phyloP scores from a whole-genome alignment of 371 early-diverging fungal genomes.

The Polyrhizophydium stewartii region DNA sequence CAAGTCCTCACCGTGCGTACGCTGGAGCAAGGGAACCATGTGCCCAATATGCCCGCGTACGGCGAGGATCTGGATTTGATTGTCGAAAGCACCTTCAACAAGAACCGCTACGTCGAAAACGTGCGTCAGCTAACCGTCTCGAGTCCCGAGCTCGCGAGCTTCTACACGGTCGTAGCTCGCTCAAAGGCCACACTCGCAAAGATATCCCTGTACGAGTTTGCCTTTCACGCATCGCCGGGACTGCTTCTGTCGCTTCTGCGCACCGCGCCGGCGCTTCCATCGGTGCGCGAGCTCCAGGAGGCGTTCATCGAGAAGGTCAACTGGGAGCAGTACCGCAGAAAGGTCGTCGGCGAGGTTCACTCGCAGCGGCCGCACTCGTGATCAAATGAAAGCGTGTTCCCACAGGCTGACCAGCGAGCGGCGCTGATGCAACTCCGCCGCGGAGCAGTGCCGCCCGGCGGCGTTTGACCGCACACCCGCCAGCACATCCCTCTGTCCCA shows the following conservation, averaged over 20 bases:
- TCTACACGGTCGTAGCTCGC: constrained; percentile 17
- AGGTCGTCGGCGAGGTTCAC: constrained; percentile 6
- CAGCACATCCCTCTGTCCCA: too few species aligned
- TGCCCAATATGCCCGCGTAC: constrained; percentile 21
- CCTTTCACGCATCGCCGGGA: constrained; percentile 12
- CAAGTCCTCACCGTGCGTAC: constrained; percentile 20
- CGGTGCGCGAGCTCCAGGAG: constrained; percentile 17
- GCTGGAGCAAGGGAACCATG: constrained; percentile 17
- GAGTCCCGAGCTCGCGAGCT: constrained; percentile 4
- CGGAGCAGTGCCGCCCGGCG: too few species aligned
- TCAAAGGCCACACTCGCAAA: constrained; percentile 19
- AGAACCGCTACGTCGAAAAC: not conserved
- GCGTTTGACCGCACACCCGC: too few species aligned
- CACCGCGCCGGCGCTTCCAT: constrained; percentile 7
- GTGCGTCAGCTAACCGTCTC: not conserved
- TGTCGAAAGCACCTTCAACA: not conserved
- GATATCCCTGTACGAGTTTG: constrained; percentile 23
- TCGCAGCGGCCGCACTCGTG: too few species aligned
- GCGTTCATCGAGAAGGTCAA: constrained; percentile 16
- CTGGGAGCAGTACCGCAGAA: constrained; percentile 17
- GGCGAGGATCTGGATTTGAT: not conserved
- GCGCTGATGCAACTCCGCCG: too few species aligned
- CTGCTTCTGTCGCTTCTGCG: constrained; percentile 13
- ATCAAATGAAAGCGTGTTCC: too few species aligned
- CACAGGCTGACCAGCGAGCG: too few species aligned